Evolutionary conservation across 2,329 filamentous ascomycete species (phyloP).

Genomic region (Mollisia scopiformis): DNA sequence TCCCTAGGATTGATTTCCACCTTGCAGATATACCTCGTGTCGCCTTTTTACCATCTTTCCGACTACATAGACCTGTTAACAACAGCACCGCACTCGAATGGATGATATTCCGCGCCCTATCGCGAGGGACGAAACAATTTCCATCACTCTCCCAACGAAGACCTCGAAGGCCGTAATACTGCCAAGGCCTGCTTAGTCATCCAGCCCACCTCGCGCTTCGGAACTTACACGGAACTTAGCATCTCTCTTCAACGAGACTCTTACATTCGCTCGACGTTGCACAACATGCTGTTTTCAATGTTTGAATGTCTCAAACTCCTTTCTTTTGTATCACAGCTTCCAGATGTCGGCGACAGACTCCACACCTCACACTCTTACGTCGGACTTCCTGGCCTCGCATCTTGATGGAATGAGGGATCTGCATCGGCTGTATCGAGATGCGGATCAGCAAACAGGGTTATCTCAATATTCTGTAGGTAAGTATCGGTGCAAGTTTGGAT

Average conservation of each 20-base stretch:
- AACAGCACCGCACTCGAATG: no score
- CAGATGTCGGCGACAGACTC: background rate
- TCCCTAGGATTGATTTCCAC: no score
- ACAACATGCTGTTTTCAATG: background rate
- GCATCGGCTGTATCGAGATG: background rate
- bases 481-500: background rate
- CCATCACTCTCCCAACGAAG: no score
- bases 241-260: background rate
- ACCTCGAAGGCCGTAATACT: no score
- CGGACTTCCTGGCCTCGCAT: background rate
- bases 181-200: no score
- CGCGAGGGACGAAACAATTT: no score
- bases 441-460: background rate
- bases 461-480: background rate
- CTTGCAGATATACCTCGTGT: no score
- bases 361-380: background rate
- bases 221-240: background rate
- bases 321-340: background rate
- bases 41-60: no score
- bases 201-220: no score
- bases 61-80: no score
- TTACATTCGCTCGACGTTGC: background rate
- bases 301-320: background rate
- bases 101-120: no score
- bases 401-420: background rate